These are phyloP conservation scores for Adansonia grandidieri DNA, from an alignment of 441 rosid species.

Conservation along the genomic window DNA sequence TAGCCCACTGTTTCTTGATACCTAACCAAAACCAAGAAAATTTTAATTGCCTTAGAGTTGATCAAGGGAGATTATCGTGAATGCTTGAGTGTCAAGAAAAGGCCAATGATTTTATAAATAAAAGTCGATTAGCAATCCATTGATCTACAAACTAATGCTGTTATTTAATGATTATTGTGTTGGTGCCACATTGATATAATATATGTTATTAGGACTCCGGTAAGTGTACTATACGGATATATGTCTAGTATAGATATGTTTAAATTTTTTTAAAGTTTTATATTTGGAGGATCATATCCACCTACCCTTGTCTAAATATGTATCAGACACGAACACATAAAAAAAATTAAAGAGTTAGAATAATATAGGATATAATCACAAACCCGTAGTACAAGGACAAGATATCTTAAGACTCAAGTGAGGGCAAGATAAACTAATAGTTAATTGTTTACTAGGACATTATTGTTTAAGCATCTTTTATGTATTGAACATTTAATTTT, in stretches of 20 bases:
- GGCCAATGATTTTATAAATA: neutral
- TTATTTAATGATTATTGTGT: slow-evolving; percentile 12
- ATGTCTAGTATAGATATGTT: too few relatives aligned
- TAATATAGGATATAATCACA: neutral
- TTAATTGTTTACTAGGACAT: neutral
- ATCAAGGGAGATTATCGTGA: slow-evolving; percentile 39
- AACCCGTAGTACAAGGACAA: neutral
- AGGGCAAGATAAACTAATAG: neutral
- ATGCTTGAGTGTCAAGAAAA: slow-evolving; percentile 54
- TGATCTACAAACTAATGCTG: neutral
- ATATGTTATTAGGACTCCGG: too few relatives aligned
- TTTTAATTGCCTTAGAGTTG: slow-evolving; percentile 25
- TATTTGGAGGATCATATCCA: too few relatives aligned
- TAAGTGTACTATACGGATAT: too few relatives aligned
- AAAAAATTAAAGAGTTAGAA: too few relatives aligned
- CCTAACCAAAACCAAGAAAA: slow-evolving; percentile 6
- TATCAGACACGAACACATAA: too few relatives aligned
- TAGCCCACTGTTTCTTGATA: too few relatives aligned
- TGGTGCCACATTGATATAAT: neutral
- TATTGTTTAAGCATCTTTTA: slow-evolving; percentile 7
- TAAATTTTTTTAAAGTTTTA: too few relatives aligned
- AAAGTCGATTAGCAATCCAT: neutral
- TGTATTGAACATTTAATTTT: slow-evolving; percentile 2
- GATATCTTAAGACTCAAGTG: slow-evolving; percentile 8
- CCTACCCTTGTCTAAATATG: too few relatives aligned